Base-by-base conservation (phyloP, 176 grass and related monocot genomes). In the Paspalum notatum region DNA sequence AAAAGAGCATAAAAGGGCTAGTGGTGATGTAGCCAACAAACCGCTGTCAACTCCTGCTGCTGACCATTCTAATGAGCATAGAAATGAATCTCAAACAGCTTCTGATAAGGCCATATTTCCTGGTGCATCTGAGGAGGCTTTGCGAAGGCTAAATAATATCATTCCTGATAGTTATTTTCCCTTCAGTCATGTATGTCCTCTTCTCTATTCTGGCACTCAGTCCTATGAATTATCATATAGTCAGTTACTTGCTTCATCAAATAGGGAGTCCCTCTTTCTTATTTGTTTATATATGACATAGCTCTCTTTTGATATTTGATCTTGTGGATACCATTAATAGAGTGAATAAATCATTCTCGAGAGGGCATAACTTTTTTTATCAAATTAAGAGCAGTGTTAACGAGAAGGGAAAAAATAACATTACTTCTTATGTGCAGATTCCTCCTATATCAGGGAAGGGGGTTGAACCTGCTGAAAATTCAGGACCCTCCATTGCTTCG, bases 81-180 rank as follows among this genome's bases (percentile, higher is more conserved):
- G 78, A 67, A 68, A 68, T 56, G 81, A 87, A 79, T 51, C 57
- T 9, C 87, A 85, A 89, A 71, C 78, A 72, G 61, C 51, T 66
- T 51, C 80, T 49, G 56, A 25, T 50, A 89, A 59, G 68, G 57
- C 49, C 75, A 62, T 67, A 20, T 82, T 89, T 80, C 78, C 81
- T 76, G 86, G 76, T 80, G 77, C 77, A 82, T 76, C 81, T 1
- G 86, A 88, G 62, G 88, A 91, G 13, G 40, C 81, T 80, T 88
- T 93, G 68, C 58, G 80, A 62, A 85, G 87, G 59, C 75, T 96
- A 63, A 93, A 88, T 72, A 95, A 85, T 18, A 86, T 90, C 52
- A 89, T 91, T 77, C 88, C 88, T 58, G 83, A 98, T 80, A 77
- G 68, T 82, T 91, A 92, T 80, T 99, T 99, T 74, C 96, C 96